A percentile compares a stretch with the other conserved stretches of the same genome.
These are phyloP conservation scores for Ramichloridium luteum DNA, from an alignment of 2,329 filamentous ascomycete genomes.

Conservation along the genomic window DNA sequence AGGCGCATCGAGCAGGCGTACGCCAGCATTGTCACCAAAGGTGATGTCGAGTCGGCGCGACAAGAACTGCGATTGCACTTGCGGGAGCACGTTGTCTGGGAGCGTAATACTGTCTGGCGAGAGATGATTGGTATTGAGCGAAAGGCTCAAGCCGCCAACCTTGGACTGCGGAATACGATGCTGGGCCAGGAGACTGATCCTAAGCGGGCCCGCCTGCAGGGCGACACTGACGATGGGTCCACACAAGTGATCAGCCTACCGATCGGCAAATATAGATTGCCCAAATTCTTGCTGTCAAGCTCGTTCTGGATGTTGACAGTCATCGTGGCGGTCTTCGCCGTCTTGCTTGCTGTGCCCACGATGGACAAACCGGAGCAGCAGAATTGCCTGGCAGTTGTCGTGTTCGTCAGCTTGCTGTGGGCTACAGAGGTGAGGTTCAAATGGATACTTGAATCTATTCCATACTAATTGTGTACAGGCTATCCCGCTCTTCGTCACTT, in stretches of 20 bases:
- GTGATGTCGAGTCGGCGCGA: constrained; percentile 63
- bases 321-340: constrained; percentile 60
- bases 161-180: constrained; percentile 66
- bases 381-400: constrained; percentile 84
- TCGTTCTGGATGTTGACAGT: constrained; percentile 65
- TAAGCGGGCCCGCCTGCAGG: constrained; percentile 61
- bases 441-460: neutral
- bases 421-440: constrained; percentile 63
- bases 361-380: constrained; percentile 84
- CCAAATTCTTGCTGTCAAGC: constrained; percentile 70
- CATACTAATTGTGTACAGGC: constrained; percentile 43
- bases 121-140: constrained; percentile 98
- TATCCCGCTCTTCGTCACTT: constrained; percentile 93
- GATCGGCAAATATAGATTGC: constrained; percentile 61
- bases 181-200: constrained; percentile 62
- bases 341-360: constrained; percentile 64
- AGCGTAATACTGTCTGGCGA: constrained; percentile 95
- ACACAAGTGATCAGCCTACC: constrained; percentile 67
- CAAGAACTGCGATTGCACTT: constrained; percentile 82
- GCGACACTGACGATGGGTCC: constrained; percentile 58
- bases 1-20: constrained; percentile 66
- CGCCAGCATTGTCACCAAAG: constrained; percentile 67
- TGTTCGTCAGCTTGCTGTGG: constrained; percentile 91
- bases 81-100: constrained; percentile 95
- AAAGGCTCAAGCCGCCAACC: constrained; percentile 83